These are phyloP conservation scores for Suzukiozyma palmioleophila DNA, from an alignment of 1,139 yeast species.

Conservation along the genomic window DNA sequence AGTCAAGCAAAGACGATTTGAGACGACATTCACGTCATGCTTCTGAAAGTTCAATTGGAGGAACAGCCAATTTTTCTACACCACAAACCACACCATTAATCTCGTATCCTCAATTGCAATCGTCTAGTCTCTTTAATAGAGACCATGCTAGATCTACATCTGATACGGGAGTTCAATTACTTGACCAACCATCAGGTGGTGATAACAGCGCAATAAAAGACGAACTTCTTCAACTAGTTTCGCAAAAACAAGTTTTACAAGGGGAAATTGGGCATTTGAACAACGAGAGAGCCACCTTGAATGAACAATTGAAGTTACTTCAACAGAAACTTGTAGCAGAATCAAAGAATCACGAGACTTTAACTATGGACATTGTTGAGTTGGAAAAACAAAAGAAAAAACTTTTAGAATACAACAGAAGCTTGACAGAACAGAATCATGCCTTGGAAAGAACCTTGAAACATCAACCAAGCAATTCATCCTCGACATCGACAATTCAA, in stretches of 20 bases:
- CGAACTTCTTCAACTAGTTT: constrained; percentile 41
- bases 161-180: constrained; percentile 27
- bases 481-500: constrained; percentile 8
- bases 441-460: constrained; percentile 6
- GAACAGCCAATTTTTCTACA: constrained; percentile 37
- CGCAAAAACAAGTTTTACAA: constrained; percentile 20
- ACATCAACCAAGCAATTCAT: constrained; percentile 4
- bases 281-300: constrained; percentile 25
- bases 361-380: constrained; percentile 26
- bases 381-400: constrained; percentile 23
- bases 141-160: constrained; percentile 36
- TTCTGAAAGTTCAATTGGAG: constrained; percentile 37
- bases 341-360: constrained; percentile 19
- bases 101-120: constrained; percentile 17
- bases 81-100: constrained; percentile 43
- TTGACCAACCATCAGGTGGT: constrained; percentile 7
- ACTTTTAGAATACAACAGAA: constrained; percentile 21
- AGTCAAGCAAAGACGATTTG: constrained; percentile 18
- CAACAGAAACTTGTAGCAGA: constrained; percentile 22
- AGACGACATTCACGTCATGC: constrained; percentile 37
- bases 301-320: constrained; percentile 23
- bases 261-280: constrained; percentile 27
- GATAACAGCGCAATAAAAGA: constrained; percentile 27
- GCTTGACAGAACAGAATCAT: constrained; percentile 22
- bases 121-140: constrained; percentile 12